Base-by-base conservation (phyloP, 306 rosid genomes). In the Oemleria cerasiformis region DNA sequence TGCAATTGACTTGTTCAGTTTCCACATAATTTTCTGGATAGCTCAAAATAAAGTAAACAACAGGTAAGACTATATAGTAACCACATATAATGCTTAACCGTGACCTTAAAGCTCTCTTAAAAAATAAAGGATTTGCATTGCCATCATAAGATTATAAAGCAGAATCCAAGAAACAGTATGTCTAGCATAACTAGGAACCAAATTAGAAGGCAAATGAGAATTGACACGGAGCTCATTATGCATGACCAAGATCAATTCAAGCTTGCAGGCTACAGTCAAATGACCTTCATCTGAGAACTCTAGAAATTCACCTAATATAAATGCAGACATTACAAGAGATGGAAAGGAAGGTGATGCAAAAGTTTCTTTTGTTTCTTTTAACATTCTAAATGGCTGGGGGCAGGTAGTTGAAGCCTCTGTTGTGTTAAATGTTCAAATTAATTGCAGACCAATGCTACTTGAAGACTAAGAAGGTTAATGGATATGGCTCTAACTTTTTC, bases 11-110 rank as follows among this genome's bases (percentile, higher is more conserved):
- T 93, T 93, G 84, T 90, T 93, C 81, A 93, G 78, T 88, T 93
- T 93, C 98, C 97, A 93, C 98, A 83, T 93, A 65, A 93, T 93
- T 90, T 93, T 93, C 98, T 93, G 96, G 76, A 84, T 76, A 77
- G 78, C 83, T 81, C 86, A 87, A 84, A 84, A 80, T 65, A 55
- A 78, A 72, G 73, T 41, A 69, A 71, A 78, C 73, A 74, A 73
- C 44, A 40, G 63, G 78, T 79, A 63, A 84, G 72, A 67, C 25
- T 58, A 59, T 45, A 25, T 49, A 51, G 41, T 39, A 30, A 19
- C 42, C 11, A 41, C 11, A 56, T 56, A 40, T 44, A 44, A 15
- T 62, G 71, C 41, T 16, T 44, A 62, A 43, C 25, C 15, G 40
- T 41, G 68, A 69, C 68, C 70, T 69, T 72, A 64, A 25, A 25